phyloP scores from a whole-genome alignment of 495 filamentous ascomycete genomes.

The Aspergillus panamensis region DNA sequence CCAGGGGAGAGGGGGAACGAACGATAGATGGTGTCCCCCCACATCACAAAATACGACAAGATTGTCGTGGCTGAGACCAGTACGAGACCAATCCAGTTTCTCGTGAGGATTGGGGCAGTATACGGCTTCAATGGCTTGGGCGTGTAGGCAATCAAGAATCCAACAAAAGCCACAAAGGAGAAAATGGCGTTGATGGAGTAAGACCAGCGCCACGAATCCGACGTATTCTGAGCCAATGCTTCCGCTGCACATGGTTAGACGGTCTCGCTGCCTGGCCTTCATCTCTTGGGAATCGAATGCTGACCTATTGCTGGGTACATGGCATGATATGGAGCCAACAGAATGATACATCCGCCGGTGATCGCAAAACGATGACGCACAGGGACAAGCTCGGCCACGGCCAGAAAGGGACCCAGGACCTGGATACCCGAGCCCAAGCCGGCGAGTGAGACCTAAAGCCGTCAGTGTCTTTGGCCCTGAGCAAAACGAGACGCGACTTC shows the following conservation, averaged over 20 bases:
- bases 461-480: neutral
- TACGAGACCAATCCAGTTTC: neutral
- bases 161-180: neutral
- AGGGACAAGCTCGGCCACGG: constrained; percentile 2
- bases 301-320: constrained; percentile 1
- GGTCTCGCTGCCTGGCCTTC: neutral
- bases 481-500: neutral
- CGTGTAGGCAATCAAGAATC: neutral
- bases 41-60: neutral
- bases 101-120: neutral
- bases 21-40: neutral
- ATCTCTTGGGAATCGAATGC: neutral
- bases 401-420: neutral
- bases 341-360: neutral
- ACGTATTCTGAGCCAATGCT: neutral
- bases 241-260: neutral
- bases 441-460: neutral
- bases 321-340: neutral
- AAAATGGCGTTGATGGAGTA: constrained; percentile 7
- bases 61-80: neutral
- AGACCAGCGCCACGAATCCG: neutral
- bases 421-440: constrained; percentile 6
- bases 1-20: neutral
- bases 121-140: neutral
- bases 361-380: constrained; percentile 3